These are phyloP conservation scores for Violaceomyces palustris DNA, from an alignment of 1,284 basidiomycete genomes.

Conservation along the genomic window DNA sequence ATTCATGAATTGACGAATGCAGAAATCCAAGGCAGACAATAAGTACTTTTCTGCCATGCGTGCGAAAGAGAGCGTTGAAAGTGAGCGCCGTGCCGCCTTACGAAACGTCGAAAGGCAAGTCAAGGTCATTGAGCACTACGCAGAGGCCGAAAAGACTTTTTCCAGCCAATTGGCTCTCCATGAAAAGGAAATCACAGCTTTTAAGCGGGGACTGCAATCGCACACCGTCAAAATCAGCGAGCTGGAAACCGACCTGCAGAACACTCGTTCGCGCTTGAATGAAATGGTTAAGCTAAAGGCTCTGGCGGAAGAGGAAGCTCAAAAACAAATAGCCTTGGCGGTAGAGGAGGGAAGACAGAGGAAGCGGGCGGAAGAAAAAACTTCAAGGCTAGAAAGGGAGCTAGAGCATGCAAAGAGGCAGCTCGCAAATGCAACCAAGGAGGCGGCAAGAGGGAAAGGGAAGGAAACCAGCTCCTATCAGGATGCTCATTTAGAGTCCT, in stretches of 20 bases:
- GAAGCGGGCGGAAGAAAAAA: slow-evolving; percentile 31
- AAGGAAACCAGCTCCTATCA: too few species aligned
- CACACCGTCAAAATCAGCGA: slow-evolving; percentile 42
- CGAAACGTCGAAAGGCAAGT: slow-evolving; percentile 71
- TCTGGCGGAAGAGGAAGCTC: slow-evolving; percentile 28
- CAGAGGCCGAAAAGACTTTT: slow-evolving; percentile 65
- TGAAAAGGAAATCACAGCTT: slow-evolving; percentile 57
- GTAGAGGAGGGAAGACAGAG: slow-evolving; percentile 19
- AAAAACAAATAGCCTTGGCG: slow-evolving; percentile 25
- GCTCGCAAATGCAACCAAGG: slow-evolving; percentile 27
- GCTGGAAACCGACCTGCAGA: slow-evolving; percentile 48
- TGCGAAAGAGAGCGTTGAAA: slow-evolving; percentile 75
- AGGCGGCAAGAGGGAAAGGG: slow-evolving; percentile 43
- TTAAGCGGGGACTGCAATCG: slow-evolving; percentile 30
- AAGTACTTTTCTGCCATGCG: slow-evolving; percentile 89
- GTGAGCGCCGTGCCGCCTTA: slow-evolving; percentile 67
- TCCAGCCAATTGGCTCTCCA: slow-evolving; percentile 61
- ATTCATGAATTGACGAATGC: background rate
- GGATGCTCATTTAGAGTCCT: too few species aligned
- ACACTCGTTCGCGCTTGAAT: slow-evolving; percentile 23
- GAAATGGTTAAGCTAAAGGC: slow-evolving; percentile 20
- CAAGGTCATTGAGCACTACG: slow-evolving; percentile 67
- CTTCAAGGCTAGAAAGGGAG: slow-evolving; percentile 34
- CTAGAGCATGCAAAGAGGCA: slow-evolving; percentile 33
- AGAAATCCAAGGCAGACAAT: slow-evolving; percentile 90